Evolutionary conservation across 805 yeast genomes (phyloP).

Genomic region (Wickerhamiella siamensis): DNA sequence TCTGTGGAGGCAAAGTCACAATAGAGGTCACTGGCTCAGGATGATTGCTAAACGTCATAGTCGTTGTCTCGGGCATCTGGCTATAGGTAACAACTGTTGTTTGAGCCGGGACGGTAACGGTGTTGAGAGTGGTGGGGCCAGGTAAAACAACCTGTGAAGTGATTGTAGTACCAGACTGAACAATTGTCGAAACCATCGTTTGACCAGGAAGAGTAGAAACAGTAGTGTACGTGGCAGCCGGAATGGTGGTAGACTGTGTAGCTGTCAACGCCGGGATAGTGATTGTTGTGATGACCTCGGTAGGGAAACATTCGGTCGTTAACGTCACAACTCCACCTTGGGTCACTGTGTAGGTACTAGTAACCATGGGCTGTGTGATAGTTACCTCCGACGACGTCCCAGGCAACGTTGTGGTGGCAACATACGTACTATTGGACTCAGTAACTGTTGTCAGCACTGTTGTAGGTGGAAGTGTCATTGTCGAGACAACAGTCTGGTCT

Average conservation of each 20-base stretch:
- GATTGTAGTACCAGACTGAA: not conserved
- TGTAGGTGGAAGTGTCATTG: conserved; percentile 1
- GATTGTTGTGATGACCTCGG: conserved; percentile 1
- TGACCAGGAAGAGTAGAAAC: not conserved
- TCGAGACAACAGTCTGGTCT: not conserved
- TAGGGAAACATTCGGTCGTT: not conserved
- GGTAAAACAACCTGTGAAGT: not conserved
- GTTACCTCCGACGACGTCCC: not conserved
- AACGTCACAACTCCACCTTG: not conserved
- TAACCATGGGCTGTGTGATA: conserved; percentile 1
- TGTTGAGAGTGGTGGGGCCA: not conserved
- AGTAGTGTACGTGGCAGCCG: conserved; percentile 1
- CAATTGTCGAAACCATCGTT: not conserved
- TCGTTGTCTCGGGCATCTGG: not conserved
- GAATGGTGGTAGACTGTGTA: conserved; percentile 1
- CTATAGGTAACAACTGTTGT: not conserved
- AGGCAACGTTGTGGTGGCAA: not conserved
- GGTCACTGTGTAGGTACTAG: not conserved
- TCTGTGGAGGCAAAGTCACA: not conserved
- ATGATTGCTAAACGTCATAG: not conserved
- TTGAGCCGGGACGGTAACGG: not conserved
- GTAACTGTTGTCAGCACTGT: conserved; percentile 1
- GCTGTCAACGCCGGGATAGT: not conserved
- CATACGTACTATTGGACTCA: not conserved
- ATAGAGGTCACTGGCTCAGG: not conserved